These are phyloP conservation scores for Carex parvula DNA, from an alignment of 176 grass and related monocot genomes.

Conservation along the genomic window DNA sequence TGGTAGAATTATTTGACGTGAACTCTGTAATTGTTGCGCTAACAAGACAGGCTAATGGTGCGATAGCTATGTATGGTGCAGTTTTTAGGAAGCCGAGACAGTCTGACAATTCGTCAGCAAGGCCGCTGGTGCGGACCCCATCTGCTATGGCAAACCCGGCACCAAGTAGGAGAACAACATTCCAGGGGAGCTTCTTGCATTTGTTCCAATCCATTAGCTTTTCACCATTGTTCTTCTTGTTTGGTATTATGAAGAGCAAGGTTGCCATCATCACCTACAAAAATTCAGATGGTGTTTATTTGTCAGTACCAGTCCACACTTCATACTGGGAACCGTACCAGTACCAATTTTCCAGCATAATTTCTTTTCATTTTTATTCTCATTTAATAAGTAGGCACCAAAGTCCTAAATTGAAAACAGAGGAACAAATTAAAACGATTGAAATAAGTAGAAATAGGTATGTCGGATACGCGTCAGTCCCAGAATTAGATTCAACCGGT, in stretches of 20 bases:
- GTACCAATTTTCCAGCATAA: not conserved
- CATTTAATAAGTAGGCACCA: not conserved
- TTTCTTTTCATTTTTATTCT: not conserved
- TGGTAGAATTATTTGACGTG: slow-evolving; percentile 53
- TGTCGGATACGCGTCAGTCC: not conserved
- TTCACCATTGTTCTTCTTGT: slow-evolving; percentile 50
- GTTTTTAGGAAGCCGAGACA: slow-evolving; percentile 49
- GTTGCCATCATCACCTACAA: slow-evolving; percentile 85
- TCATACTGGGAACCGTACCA: not conserved
- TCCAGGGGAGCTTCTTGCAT: slow-evolving; percentile 89
- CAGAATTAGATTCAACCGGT: not conserved
- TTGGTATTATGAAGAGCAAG: slow-evolving; percentile 84
- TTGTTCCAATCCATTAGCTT: slow-evolving; percentile 98
- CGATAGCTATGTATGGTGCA: slow-evolving; percentile 33
- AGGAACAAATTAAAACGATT: not conserved
- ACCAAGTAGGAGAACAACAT: slow-evolving; percentile 79
- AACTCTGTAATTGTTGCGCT: slow-evolving; percentile 58
- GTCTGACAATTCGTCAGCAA: slow-evolving; percentile 42
- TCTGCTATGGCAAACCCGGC: slow-evolving; percentile 84
- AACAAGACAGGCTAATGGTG: slow-evolving; percentile 48
- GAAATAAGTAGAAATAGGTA: not conserved
- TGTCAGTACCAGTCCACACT: not conserved
- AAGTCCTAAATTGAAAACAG: not conserved
- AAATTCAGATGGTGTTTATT: not conserved
- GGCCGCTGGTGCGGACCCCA: slow-evolving; percentile 63